Percentiles rank a stretch among this genome's conserved stretches.
These are phyloP conservation scores for Narthecium ossifragum DNA, from an alignment of 106 monocot genomes.

Conservation along the genomic window DNA sequence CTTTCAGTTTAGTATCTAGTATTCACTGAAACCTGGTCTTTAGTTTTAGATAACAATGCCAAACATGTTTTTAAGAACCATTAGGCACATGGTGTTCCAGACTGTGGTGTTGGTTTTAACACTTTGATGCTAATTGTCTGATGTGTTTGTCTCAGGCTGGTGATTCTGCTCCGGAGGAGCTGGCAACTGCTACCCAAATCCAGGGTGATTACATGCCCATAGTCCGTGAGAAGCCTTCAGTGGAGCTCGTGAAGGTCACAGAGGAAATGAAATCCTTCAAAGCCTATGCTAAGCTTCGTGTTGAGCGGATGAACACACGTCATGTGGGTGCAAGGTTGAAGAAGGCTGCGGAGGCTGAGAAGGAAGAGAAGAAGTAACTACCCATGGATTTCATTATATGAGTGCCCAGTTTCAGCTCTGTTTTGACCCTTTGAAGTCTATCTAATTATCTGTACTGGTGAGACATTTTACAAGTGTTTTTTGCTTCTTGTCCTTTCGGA, in stretches of 20 bases:
- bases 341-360: constrained; percentile 71
- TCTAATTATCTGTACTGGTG: too few relatives aligned
- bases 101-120: too few relatives aligned
- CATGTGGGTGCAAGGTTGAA: constrained; percentile 57
- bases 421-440: too few relatives aligned
- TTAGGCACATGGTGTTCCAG: too few relatives aligned
- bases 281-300: constrained; percentile 51
- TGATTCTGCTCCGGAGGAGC: constrained; percentile 33
- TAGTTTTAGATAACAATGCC: too few relatives aligned
- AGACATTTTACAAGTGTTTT: too few relatives aligned
- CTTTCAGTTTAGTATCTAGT: too few relatives aligned
- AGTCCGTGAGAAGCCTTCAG: constrained; percentile 16
- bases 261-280: constrained; percentile 65
- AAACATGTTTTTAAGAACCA: too few relatives aligned
- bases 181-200: constrained; percentile 28
- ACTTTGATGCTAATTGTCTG: neutral
- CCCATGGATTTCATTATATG: neutral
- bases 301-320: constrained; percentile 54
- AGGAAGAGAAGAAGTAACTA: constrained; percentile 61
- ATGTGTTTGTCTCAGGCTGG: constrained; percentile 18
- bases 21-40: too few relatives aligned
- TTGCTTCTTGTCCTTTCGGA: too few relatives aligned
- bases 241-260: constrained; percentile 37
- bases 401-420: too few relatives aligned
- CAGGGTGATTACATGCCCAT: constrained; percentile 29